Base-by-base conservation (phyloP, 2,329 filamentous ascomycete species). In the Pyrenochaeta sp. region DNA sequence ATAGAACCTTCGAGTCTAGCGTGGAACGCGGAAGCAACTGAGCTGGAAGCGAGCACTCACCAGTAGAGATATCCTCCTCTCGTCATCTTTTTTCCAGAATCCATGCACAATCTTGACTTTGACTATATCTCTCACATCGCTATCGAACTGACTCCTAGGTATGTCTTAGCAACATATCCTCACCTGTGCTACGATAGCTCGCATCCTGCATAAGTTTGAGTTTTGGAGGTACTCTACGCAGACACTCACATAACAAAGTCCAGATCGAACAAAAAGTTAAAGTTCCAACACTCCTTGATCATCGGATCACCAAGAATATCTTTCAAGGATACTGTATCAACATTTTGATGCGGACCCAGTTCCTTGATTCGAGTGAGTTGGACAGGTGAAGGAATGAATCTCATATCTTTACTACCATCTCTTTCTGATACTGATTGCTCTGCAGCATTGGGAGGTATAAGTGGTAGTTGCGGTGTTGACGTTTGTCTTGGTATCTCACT, bases 301-400 rank as follows among this genome's bases (percentile, higher is more conserved):
- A 92, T 79, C 0, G 90, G 89, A 69, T 92, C 87, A 0, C 89
- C 86, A 1, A 96, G 80, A 5, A 96, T 81, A 52, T 91, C 89
- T 4, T 78, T 76, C 9, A 95, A 78, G 1, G 80, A 82, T 30
- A 94, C 75, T 0, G 90, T 81, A 70, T 89, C 90, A 20, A 79
- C 76, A 75, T 96, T 95, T 56, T 82, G 77, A 0, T 71, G 68
- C 2, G 79, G 72, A 1, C 86, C 79, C 0, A 93, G 77, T 63
- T 90, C 88, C 23, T 79, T 80, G 48, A 95, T 88, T 54, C 81
- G 82, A 0, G 89, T 93, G 12, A 95, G 83, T 51, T 87, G 86
- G 61, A 93, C 85, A 0, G 91, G 91, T 1, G 90, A 93, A 1
- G 76, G 70, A 20, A 86, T 9, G 37, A 56, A 52, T 7, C 9